A percentile compares a stretch with the other conserved stretches of the same genome.
Evolutionary conservation across 257 asterid species (phyloP).

Genomic region (Fraxinus cuspidata): DNA sequence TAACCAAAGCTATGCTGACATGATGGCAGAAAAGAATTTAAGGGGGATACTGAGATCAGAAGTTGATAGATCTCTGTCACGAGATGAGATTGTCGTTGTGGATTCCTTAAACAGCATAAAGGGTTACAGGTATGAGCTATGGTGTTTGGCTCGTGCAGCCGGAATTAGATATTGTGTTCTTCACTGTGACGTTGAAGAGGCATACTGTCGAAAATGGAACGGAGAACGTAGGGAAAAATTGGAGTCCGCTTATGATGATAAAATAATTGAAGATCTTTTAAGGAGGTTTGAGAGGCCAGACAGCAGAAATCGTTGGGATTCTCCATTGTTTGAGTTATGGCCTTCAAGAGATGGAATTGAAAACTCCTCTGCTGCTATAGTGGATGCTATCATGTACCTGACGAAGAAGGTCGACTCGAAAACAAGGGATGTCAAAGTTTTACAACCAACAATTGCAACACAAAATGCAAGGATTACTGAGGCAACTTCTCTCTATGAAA

Average conservation of each 20-base stretch:
- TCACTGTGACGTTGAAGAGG: constrained; percentile 67
- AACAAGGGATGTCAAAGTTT: constrained; percentile 68
- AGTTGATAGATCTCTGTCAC: constrained; percentile 83
- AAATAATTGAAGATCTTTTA: constrained; percentile 70
- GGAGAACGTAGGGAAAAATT: constrained; percentile 53
- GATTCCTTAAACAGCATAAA: constrained; percentile 94
- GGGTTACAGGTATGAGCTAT: constrained; percentile 93
- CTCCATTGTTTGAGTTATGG: constrained; percentile 81
- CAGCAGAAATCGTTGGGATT: constrained; percentile 89
- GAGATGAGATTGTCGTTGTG: constrained; percentile 69
- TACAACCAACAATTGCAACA: constrained; percentile 95
- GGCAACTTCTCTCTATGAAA: constrained; percentile 83
- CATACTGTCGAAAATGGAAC: constrained; percentile 73
- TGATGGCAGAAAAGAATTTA: constrained; percentile 88
- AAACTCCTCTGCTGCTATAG: constrained; percentile 60
- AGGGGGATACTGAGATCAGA: constrained; percentile 94
- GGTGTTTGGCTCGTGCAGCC: constrained; percentile 97
- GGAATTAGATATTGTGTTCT: constrained; percentile 90
- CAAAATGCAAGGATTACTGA: constrained; percentile 59
- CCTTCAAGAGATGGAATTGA: constrained; percentile 70
- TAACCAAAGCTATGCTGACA: constrained; percentile 74
- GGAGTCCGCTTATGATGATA: constrained; percentile 57
- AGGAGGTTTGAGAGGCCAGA: constrained; percentile 98
- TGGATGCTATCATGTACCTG: constrained; percentile 70
- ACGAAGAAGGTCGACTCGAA: constrained; percentile 83